Evolutionary conservation across 768 basidiomycete genomes (phyloP).

Genomic region (Leucogyrophana mollusca): DNA sequence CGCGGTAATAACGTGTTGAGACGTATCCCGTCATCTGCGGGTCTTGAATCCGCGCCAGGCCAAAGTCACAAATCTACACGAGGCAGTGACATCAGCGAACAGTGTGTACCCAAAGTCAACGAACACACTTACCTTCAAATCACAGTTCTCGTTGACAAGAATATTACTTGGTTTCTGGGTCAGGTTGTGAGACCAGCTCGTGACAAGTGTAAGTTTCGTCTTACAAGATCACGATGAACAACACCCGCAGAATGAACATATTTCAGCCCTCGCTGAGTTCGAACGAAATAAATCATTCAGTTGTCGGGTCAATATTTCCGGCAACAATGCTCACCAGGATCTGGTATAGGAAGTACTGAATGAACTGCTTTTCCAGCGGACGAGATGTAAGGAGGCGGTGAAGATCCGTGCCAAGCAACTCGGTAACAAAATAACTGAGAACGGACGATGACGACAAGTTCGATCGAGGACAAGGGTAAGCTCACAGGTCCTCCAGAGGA

Average conservation of each 20-base stretch:
- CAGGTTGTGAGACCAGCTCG: not conserved
- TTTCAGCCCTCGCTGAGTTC: conserved; percentile 95
- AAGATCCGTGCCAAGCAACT: conserved; percentile 95
- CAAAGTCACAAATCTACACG: conserved; percentile 94
- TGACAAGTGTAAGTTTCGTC: conserved; percentile 22
- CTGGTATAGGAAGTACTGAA: conserved; percentile 99
- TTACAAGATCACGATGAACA: conserved; percentile 92
- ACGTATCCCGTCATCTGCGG: conserved; percentile 99
- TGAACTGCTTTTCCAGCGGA: conserved; percentile 99
- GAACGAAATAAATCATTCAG: conserved; percentile 5
- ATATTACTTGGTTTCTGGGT: conserved; percentile 97
- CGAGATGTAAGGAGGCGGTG: conserved; percentile 95
- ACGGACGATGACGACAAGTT: too few species aligned
- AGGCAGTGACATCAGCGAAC: conserved; percentile 9
- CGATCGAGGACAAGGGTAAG: too few species aligned
- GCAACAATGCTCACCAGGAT: conserved; percentile 67
- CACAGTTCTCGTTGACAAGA: conserved; percentile 99
- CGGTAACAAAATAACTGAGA: conserved; percentile 95
- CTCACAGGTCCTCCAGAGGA: conserved; percentile 96
- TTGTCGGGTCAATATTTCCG: conserved; percentile 3
- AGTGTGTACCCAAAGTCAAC: not conserved
- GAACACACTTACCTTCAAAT: conserved; percentile 74
- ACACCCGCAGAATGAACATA: conserved; percentile 99
- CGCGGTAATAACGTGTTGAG: conserved; percentile 97
- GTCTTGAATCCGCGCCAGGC: conserved; percentile 96